Evolutionary conservation across 169 alveolate genomes (phyloP).

Genomic region (Eimeria acervulina): DNA sequence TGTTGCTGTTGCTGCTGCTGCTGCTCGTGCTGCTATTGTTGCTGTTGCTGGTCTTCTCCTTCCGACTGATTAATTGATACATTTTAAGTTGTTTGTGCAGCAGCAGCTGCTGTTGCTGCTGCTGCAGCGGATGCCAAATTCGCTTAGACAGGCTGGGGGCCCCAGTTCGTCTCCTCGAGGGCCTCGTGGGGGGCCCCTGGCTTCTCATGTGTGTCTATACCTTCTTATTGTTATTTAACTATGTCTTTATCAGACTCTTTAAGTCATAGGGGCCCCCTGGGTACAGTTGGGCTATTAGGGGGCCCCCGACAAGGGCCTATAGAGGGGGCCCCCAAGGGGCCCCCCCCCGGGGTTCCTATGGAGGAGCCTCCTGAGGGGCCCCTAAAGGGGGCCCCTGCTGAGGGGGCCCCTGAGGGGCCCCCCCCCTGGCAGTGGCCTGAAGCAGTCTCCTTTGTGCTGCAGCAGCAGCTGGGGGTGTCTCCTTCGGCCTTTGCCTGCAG

Average conservation of each 20-base stretch:
- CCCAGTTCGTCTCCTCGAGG: background rate
- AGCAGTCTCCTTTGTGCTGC: conserved; percentile 68
- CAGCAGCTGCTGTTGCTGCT: conserved; percentile 54
- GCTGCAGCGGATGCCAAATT: background rate
- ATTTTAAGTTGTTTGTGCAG: background rate
- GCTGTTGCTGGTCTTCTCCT: background rate
- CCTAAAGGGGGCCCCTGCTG: background rate
- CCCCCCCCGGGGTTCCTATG: background rate
- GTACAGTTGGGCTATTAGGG: background rate
- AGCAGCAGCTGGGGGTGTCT: conserved; percentile 26
- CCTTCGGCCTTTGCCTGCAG: conserved; percentile 56
- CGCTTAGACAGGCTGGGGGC: background rate
- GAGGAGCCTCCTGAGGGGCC: background rate
- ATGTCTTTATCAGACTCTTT: background rate
- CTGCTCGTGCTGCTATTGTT: conserved; percentile 11
- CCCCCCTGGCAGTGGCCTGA: conserved; percentile 77
- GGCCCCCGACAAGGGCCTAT: background rate
- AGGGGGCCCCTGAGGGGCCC: conserved; percentile 48
- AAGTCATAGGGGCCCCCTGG: background rate
- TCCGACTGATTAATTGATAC: background rate
- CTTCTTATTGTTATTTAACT: background rate
- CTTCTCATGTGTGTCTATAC: background rate
- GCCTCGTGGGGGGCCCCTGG: conserved; percentile 27
- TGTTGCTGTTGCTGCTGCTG: conserved; percentile 35
- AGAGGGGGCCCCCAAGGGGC: background rate